Evolutionary conservation across 1,284 basidiomycete species (phyloP).

Genomic region (Puccinia sorghi): DNA sequence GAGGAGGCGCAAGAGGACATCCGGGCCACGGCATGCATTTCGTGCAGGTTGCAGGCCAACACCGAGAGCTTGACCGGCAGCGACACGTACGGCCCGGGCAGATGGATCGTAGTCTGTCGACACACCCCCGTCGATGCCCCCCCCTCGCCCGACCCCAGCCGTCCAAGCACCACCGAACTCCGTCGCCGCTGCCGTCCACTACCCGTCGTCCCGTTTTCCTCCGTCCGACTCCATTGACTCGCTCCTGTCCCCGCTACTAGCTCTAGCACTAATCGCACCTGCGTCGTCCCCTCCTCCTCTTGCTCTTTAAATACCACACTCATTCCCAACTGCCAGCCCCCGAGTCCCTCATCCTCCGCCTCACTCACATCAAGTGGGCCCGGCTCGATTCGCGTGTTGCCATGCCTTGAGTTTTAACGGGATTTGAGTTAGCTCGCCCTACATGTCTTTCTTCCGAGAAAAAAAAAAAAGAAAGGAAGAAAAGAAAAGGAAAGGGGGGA

Average conservation of each 20-base stretch:
- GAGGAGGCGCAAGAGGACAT: constrained; percentile 11
- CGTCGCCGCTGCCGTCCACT: neutral
- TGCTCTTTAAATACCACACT: neutral
- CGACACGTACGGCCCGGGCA: constrained; percentile 24
- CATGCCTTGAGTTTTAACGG: constrained; percentile 22
- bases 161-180: neutral
- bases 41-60: constrained; percentile 18
- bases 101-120: constrained; percentile 26
- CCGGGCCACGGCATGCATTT: constrained; percentile 33
- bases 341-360: constrained; percentile 17
- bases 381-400: constrained; percentile 36
- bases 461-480: neutral
- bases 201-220: neutral
- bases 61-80: constrained; percentile 27
- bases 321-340: neutral
- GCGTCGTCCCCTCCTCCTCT: neutral
- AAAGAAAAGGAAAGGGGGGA: no score
- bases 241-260: constrained; percentile 7
- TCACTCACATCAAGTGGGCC: constrained; percentile 39
- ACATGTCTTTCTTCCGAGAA: neutral
- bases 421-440: neutral
- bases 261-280: constrained; percentile 31
- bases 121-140: no score
- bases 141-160: neutral
- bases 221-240: neutral